These are phyloP conservation scores for Gaeumannomyces sp. DNA, from an alignment of 2,329 filamentous ascomycete species.

Conservation along the genomic window DNA sequence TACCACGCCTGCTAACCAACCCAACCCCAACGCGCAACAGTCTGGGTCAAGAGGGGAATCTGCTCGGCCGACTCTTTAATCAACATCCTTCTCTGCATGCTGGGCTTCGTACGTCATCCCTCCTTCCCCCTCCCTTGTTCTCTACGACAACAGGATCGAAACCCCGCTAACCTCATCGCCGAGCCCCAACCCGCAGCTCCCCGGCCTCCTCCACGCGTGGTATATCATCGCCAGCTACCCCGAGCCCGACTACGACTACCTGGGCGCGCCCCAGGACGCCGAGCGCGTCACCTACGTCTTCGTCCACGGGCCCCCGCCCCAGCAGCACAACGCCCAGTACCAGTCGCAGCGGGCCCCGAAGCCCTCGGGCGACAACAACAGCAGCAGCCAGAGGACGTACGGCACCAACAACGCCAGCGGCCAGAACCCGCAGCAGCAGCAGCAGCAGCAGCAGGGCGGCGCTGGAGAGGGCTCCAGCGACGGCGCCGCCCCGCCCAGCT, in stretches of 20 bases:
- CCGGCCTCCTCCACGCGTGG: slow-evolving; percentile 90
- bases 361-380: slow-evolving; percentile 27
- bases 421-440: slow-evolving; percentile 13
- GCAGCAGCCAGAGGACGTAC: slow-evolving; percentile 36
- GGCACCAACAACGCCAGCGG: slow-evolving; percentile 30
- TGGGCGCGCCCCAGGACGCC: slow-evolving; percentile 51
- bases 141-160: too few relatives aligned
- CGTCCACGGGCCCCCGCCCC: slow-evolving; percentile 44
- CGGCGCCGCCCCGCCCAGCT: slow-evolving; percentile 66
- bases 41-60: slow-evolving; percentile 94
- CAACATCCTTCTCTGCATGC: slow-evolving; percentile 82
- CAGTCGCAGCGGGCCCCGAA: slow-evolving; percentile 25
- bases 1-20: slow-evolving; percentile 25
- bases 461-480: slow-evolving; percentile 38
- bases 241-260: slow-evolving; percentile 66
- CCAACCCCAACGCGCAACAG: slow-evolving; percentile 34
- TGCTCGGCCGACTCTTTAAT: slow-evolving; percentile 90
- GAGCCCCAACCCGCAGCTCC: slow-evolving; percentile 44
- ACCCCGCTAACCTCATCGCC: neutral
- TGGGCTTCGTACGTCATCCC: slow-evolving; percentile 52
- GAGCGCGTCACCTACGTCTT: slow-evolving; percentile 73
- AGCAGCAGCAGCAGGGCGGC: slow-evolving; percentile 19
- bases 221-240: slow-evolving; percentile 94
- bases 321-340: slow-evolving; percentile 30
- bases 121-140: neutral